phyloP scores from a whole-genome alignment of 106 monocot species.

The Apostasia shenzhenica region DNA sequence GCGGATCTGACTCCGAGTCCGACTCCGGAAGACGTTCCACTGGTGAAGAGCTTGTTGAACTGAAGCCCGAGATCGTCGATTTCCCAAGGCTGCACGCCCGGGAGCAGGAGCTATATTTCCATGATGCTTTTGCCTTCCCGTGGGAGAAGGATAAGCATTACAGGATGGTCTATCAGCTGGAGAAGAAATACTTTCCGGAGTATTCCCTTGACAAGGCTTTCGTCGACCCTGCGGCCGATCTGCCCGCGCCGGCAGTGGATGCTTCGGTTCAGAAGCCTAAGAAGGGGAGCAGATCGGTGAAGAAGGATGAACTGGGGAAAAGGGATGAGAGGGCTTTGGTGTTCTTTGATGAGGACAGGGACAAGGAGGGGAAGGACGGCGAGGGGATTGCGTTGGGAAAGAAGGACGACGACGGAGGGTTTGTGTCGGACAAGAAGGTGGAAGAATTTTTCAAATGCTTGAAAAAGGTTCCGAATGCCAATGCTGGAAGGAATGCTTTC shows the following conservation, averaged over 20 bases:
- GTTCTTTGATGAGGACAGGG: conserved; percentile 32
- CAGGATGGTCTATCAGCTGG: conserved; percentile 88
- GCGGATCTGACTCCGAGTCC: conserved; percentile 46
- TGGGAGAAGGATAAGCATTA: conserved; percentile 99
- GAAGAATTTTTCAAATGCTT: conserved; percentile 81
- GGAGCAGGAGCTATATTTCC: conserved; percentile 94
- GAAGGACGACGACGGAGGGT: conserved; percentile 6
- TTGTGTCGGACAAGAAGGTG: conserved; percentile 71
- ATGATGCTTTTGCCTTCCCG: conserved; percentile 91
- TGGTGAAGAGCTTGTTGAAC: conserved; percentile 52
- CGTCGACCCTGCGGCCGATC: conserved; percentile 25
- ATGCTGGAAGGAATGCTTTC: not conserved
- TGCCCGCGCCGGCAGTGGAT: not conserved
- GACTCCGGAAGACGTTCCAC: conserved; percentile 9
- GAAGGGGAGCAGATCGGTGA: conserved; percentile 18
- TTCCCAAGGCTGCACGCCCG: conserved; percentile 81
- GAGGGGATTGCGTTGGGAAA: conserved; percentile 26
- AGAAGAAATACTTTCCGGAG: conserved; percentile 98
- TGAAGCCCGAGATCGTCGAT: conserved; percentile 83
- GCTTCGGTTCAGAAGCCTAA: conserved; percentile 6
- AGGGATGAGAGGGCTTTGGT: conserved; percentile 36
- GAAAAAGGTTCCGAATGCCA: conserved; percentile 51
- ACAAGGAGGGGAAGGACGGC: conserved; percentile 28
- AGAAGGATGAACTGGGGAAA: conserved; percentile 15
- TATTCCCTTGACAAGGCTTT: conserved; percentile 91